These are phyloP conservation scores for Emericellopsis atlantica DNA, from an alignment of 2,329 filamentous ascomycete genomes.

Conservation along the genomic window DNA sequence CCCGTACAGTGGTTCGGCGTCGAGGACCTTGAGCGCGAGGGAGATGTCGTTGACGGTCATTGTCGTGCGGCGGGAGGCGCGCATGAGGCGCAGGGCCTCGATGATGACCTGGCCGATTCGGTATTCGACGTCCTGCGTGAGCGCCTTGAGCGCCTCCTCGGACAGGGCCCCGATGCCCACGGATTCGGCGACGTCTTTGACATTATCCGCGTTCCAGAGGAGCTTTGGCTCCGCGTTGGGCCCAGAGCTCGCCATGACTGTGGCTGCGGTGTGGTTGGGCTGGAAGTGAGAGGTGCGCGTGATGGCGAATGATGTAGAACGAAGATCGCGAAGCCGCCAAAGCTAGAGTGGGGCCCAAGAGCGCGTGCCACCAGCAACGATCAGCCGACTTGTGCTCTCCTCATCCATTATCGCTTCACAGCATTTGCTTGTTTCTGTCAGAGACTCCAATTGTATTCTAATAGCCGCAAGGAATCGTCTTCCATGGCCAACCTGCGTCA, in stretches of 20 bases:
- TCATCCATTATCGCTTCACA: no score
- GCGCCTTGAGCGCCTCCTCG: slow-evolving; percentile 76
- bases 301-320: not conserved
- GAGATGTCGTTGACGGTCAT: slow-evolving; percentile 83
- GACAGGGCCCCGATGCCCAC: slow-evolving; percentile 73
- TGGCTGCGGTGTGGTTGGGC: no score
- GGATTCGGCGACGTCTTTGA: slow-evolving; percentile 90
- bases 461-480: no score
- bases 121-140: slow-evolving; percentile 92
- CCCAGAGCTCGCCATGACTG: not conserved
- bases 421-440: no score
- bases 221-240: slow-evolving; percentile 27
- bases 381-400: no score
- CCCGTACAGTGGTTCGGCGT: slow-evolving; percentile 90
- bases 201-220: slow-evolving; percentile 93
- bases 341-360: not conserved
- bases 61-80: slow-evolving; percentile 72
- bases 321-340: no score
- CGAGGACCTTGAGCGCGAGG: slow-evolving; percentile 71
- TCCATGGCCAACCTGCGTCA: no score
- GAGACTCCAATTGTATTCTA: no score
- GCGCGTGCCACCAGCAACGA: no score
- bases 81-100: slow-evolving; percentile 94
- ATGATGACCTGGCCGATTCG: slow-evolving; percentile 87
- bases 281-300: not conserved